Base-by-base conservation (phyloP, 345 rosid genomes). In the Arabidopsis arenosa region DNA sequence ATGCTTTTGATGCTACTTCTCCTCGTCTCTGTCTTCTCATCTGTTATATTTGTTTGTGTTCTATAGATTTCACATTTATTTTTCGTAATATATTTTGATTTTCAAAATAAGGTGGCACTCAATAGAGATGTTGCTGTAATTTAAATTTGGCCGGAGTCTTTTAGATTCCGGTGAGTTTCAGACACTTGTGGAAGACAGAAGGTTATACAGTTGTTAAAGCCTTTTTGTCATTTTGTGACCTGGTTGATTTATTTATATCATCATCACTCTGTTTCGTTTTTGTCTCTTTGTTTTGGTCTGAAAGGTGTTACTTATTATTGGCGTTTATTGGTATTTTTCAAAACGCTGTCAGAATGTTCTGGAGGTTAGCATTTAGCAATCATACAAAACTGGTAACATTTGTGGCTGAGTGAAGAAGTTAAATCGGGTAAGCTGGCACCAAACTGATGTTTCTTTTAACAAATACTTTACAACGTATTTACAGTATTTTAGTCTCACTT, bases 41-140 rank as follows among this genome's bases (percentile, higher is more conserved):
- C 76, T 77, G 68, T 77, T 65, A 77, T 64, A 72, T 71, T 77
- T 71, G 76, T 77, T 65, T 71, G 73, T 77, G 80, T 21, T 58
- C 44, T 65, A 65, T 58, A 57, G 66, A 39, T 65, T 57, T 57
- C 48, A 14, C 32, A 48, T 56, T 70, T 59, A 12, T 57, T 68
- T 76, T 44, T 40, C 72, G 66, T 77, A 55, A 77, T 56, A 77
- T 77, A 71, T 64, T 77, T 55, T 70, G 60, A 65, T 30, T 70
- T 10, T 39, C 67, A 43, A 48, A 76, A 77, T 77, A 77, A 77
- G 58, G 67, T 71, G 61, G 72, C 72, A 64, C 72, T 11, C 66
- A 7, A 47, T 75, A 71, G 77, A 78, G 77, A 66, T 72, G 63
- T 36, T 72, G 56, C 77, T 72, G 81, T 78, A 78, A 78, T 72